Base-by-base conservation (phyloP, 192 early-diverging fungal genomes). In the Endogone sp. region DNA sequence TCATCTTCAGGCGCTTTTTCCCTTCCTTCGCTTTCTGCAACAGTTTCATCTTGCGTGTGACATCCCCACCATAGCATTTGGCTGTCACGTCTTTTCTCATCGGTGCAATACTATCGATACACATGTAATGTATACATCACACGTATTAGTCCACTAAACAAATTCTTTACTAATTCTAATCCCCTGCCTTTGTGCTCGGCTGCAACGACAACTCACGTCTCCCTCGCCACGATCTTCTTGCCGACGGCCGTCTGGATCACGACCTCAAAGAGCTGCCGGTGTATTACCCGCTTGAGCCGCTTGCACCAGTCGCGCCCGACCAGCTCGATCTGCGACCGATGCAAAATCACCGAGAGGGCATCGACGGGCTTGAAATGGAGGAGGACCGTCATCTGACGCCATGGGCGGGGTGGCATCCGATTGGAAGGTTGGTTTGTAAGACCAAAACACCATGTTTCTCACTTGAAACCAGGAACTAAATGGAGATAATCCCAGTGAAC, bases 1-100 rank as follows among this genome's bases (percentile, higher is more conserved):
- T 89, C 71, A 84, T 83, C 74, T 83, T 87, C 92, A 96, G 93
- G 56, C 91, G 82, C 84, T 98, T 97, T 84, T 99, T 99, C 64
- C 95, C 95, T 63, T 91, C 95, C 81, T 97, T 97, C 81, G 96
- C 94, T 65, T 91, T 92, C 62, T 96, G 89, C 66, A 99, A 74
- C 56, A 99, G 85, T 80, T 99, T 99, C 97, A 98, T 99, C 79
- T 95, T 97, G 26, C 97, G 87, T 2, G 95, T 93, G 16, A 95
- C 88, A 81, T 99, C 97, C 22, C 97, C 97, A 24, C 97, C 95
- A 71, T 99, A 99, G 69, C 92, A 95, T 81, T 97, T 99, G 22
- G 95, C 95, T 29, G 92, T 96, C 44, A 99, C 97, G 74, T 99
- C 93, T 74, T 99, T 99, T 21, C 95, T 85, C 29, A 94, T 69